phyloP scores from a whole-genome alignment of 169 alveolate species.

The Fabrea salina region DNA sequence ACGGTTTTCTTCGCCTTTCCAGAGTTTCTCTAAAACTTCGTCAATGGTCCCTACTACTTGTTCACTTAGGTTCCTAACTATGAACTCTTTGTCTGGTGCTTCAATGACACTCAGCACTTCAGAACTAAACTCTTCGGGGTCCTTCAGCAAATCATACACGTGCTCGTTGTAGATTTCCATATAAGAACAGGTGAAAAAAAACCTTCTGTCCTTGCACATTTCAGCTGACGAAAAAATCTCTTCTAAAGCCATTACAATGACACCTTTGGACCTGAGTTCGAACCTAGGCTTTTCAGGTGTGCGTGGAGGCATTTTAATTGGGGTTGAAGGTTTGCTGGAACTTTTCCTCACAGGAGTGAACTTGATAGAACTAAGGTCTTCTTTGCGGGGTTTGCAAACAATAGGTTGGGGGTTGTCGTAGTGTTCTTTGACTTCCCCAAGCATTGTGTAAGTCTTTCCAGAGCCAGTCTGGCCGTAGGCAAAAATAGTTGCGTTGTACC shows the following conservation, averaged over 20 bases:
- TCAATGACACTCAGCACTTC: constrained; percentile 49
- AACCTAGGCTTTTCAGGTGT: no score
- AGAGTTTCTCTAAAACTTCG: constrained; percentile 33
- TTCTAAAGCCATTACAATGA: constrained; percentile 35
- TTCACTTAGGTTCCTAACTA: constrained; percentile 50
- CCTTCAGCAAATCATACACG: constrained; percentile 60
- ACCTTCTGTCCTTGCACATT: constrained; percentile 30
- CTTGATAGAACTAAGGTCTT: neutral
- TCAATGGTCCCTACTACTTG: constrained; percentile 9
- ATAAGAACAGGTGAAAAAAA: constrained; percentile 60
- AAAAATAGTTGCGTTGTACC: constrained; percentile 67
- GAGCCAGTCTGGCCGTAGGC: constrained; percentile 61
- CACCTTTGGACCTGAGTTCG: constrained; percentile 37
- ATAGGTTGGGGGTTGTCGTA: no score
- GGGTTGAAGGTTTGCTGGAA: neutral
- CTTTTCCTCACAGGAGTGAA: neutral
- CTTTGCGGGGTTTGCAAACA: neutral
- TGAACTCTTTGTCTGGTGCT: constrained; percentile 63
- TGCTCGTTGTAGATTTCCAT: constrained; percentile 75
- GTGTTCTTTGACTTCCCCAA: constrained; percentile 37
- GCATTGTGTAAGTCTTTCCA: constrained; percentile 65
- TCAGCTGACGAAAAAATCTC: constrained; percentile 43
- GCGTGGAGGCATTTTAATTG: neutral
- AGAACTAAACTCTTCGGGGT: constrained; percentile 32
- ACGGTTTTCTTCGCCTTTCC: constrained; percentile 62